A percentile compares a stretch with the other conserved stretches of the same genome.
These are phyloP conservation scores for Talaromyces liani DNA, from an alignment of 495 filamentous ascomycete genomes.

Conservation along the genomic window DNA sequence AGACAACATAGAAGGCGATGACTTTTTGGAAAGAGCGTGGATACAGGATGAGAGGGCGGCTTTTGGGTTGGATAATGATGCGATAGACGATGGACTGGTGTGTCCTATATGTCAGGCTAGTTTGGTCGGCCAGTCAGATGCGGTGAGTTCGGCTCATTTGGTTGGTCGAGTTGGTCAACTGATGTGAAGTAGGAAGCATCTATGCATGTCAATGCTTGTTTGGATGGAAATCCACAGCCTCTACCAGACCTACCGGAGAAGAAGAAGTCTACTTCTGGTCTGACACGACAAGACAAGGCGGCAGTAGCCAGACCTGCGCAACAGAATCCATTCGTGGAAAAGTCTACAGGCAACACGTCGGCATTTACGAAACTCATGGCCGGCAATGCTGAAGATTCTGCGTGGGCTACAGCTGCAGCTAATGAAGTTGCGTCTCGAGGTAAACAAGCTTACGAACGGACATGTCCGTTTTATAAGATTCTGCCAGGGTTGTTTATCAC, in stretches of 20 bases:
- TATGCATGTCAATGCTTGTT: conserved; percentile 82
- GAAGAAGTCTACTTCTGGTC: conserved; percentile 16
- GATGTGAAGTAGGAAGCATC: conserved; percentile 39
- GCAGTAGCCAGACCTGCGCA: conserved; percentile 70
- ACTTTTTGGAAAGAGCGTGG: conserved; percentile 34
- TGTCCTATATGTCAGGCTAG: conserved; percentile 74
- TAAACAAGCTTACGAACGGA: conserved; percentile 82
- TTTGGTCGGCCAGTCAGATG: conserved; percentile 51
- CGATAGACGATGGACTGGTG: conserved; percentile 14
- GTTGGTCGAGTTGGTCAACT: conserved; percentile 6
- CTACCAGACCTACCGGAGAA: conserved; percentile 35
- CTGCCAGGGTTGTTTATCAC: conserved; percentile 85
- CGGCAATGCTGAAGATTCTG: conserved; percentile 77
- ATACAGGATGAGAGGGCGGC: conserved; percentile 20
- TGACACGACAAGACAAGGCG: conserved; percentile 55
- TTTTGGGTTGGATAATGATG: conserved; percentile 17
- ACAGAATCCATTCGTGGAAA: conserved; percentile 59
- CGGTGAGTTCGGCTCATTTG: conserved; percentile 26
- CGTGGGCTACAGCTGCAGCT: conserved; percentile 83
- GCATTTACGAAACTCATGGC: conserved; percentile 93
- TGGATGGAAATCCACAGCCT: conserved; percentile 68
- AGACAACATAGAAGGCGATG: conserved; percentile 34
- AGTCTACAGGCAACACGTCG: conserved; percentile 35
- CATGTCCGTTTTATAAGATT: conserved; percentile 98
- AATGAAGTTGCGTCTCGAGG: conserved; percentile 70